A percentile compares a stretch with the other conserved stretches of the same genome.
phyloP scores from a whole-genome alignment of 345 rosid species.

The Salix exigua region DNA sequence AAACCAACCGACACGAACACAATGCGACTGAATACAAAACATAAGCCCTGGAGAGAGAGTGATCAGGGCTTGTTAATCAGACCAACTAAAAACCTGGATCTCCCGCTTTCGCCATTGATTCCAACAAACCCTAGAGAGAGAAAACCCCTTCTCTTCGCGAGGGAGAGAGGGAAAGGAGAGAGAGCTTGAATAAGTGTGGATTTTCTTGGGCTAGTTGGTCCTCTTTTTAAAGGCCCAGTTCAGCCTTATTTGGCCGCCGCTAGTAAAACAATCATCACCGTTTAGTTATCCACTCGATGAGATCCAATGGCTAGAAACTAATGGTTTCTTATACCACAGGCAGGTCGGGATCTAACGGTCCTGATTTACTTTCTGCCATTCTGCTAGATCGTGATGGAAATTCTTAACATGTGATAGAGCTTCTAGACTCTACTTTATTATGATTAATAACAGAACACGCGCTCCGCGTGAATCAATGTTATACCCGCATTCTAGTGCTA shows the following conservation, averaged over 20 bases:
- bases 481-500: neutral
- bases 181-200: neutral
- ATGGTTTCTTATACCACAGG: neutral
- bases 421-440: neutral
- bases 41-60: constrained; percentile 15
- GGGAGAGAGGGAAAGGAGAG: neutral
- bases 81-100: constrained; percentile 24
- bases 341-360: constrained; percentile 8
- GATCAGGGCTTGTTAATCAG: neutral
- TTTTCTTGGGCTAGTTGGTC: constrained; percentile 1
- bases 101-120: constrained; percentile 16
- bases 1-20: constrained; percentile 15
- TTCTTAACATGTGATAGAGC: neutral
- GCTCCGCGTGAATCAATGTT: neutral
- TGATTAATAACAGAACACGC: neutral
- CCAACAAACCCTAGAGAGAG: constrained; percentile 4
- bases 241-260: neutral
- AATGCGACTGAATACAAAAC: neutral
- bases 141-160: constrained; percentile 1
- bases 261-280: constrained; percentile 4
- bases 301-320: neutral
- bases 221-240: constrained; percentile 20
- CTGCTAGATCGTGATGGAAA: neutral
- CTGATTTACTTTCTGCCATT: neutral
- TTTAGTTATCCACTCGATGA: neutral